These are phyloP conservation scores for Arthroderma uncinatum DNA, from an alignment of 2,329 filamentous ascomycete genomes.

Conservation along the genomic window DNA sequence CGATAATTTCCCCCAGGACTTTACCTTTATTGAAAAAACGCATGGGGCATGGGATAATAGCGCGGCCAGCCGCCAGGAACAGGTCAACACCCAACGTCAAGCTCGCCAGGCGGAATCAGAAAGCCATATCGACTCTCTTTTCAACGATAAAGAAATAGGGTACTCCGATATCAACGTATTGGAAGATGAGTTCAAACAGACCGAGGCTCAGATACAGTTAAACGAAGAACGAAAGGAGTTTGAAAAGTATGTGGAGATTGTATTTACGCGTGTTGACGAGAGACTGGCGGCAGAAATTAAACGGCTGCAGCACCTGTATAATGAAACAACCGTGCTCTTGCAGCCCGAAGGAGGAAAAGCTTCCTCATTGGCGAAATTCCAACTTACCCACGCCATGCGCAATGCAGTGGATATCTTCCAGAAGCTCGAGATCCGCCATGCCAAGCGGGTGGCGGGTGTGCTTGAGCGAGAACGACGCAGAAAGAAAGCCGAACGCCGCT, in stretches of 20 bases:
- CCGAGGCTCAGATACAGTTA: conserved; percentile 41
- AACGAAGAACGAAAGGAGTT: conserved; percentile 44
- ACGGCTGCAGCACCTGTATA: conserved; percentile 37
- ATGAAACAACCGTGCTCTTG: conserved; percentile 30
- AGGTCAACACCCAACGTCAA: conserved; percentile 39
- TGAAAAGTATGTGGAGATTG: conserved; percentile 39
- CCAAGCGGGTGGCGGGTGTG: conserved; percentile 39
- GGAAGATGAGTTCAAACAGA: conserved; percentile 45
- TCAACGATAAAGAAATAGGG: conserved; percentile 46
- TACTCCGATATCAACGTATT: conserved; percentile 47
- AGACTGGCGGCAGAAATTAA: conserved; percentile 41
- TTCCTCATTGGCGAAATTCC: conserved; percentile 23
- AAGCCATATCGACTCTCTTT: conserved; percentile 42
- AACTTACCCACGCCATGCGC: conserved; percentile 35
- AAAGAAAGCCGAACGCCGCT: conserved; percentile 44
- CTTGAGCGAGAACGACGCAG: conserved; percentile 45
- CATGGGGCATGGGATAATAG: conserved; percentile 38
- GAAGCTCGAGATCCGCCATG: conserved; percentile 41
- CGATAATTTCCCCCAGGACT: conserved; percentile 31
- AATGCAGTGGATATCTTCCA: conserved; percentile 37
- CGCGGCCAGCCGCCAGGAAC: conserved; percentile 34
- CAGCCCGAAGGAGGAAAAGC: conserved; percentile 29
- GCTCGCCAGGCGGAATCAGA: conserved; percentile 43
- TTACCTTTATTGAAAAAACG: conserved; percentile 33
- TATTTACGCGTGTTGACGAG: conserved; percentile 42